Evolutionary conservation across 1,284 basidiomycete genomes (phyloP).

Genomic region (Fomitopsis betulina): DNA sequence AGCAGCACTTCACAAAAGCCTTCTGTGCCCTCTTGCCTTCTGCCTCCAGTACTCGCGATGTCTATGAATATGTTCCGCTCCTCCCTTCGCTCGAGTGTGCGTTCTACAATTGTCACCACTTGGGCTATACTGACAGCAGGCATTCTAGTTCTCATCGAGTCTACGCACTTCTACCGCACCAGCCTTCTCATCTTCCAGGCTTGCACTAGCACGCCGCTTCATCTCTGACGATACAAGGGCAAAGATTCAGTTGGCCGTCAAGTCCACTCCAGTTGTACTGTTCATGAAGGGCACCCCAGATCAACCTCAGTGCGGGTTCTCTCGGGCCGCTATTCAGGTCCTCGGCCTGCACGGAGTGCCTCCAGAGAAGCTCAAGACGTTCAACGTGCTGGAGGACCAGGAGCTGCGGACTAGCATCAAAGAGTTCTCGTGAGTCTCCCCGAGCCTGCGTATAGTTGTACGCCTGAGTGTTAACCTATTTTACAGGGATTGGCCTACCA

Average conservation of each 20-base stretch:
- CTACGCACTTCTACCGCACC: conserved; percentile 17
- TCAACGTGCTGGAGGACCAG: conserved; percentile 85
- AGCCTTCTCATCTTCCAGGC: conserved; percentile 13
- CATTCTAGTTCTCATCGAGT: conserved; percentile 10
- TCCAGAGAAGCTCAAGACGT: conserved; percentile 77
- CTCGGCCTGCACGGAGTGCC: conserved; percentile 87
- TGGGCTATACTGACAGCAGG: background rate
- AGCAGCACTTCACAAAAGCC: conserved; percentile 6
- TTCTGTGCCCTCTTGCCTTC: background rate
- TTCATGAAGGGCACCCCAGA: conserved; percentile 91
- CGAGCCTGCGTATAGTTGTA: background rate
- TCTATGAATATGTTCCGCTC: conserved; percentile 39
- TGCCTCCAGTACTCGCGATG: conserved; percentile 5
- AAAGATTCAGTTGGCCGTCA: conserved; percentile 58
- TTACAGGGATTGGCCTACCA: conserved; percentile 91
- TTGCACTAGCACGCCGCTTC: conserved; percentile 31
- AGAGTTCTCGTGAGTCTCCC: conserved; percentile 80
- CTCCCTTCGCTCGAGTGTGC: conserved; percentile 39
- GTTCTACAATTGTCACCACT: conserved; percentile 7
- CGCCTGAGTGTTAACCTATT: background rate
- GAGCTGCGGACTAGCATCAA: conserved; percentile 87
- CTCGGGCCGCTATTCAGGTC: conserved; percentile 88
- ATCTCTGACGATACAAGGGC: conserved; percentile 41
- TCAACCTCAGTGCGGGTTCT: conserved; percentile 83
- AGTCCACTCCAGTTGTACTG: conserved; percentile 74